Evolutionary conservation across 768 basidiomycete species (phyloP), one percentile per base, ranked within the genome.

Genomic region (Tulasnella sp.): DNA sequence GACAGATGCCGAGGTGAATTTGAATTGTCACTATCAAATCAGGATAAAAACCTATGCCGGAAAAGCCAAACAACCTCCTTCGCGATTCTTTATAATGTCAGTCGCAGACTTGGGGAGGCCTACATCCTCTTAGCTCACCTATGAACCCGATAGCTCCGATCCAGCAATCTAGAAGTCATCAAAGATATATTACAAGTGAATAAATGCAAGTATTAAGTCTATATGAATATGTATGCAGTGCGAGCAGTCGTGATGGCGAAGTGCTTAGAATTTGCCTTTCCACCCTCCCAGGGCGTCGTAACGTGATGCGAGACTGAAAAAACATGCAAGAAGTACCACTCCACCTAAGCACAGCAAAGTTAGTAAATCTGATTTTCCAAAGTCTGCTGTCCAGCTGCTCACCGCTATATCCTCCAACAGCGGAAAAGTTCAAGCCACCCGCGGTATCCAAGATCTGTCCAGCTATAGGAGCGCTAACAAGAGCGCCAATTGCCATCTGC

Each of bases 401-500:
- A 74, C 74, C 74, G 19, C 73, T 72, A 37, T 72, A 74, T 2
- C 35, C 65, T 34, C 74, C 74, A 44, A 62, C 65, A 22, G 62
- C 74, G 16, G 63, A 22, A 35, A 74, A 74, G 16, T 59, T 59
- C 47, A 52, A 19, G 19, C 47, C 47, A 26, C 71, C 64, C 32
- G 37, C 29, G 9, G 35, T 35, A 22, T 17, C 44, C 5, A 73
- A 22, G 40, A 75, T 75, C 19, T 37, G 69, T 12, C 74, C 74
- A 26, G 74, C 74, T 35, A 75, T 75, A 9, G 74, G 74, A 29
- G 40, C 40, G 29, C 74, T 73, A 62, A 73, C 70, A 16, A 75
- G 67, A 9, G 72, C 68, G 69, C 73, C 72, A 26, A 74, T 44
- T 9, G 74, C 65, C 70, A 74, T 74, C 70, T 72, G 37, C 52